Base-by-base conservation (phyloP, 805 yeast species). In the Pichia cabralensis region DNA sequence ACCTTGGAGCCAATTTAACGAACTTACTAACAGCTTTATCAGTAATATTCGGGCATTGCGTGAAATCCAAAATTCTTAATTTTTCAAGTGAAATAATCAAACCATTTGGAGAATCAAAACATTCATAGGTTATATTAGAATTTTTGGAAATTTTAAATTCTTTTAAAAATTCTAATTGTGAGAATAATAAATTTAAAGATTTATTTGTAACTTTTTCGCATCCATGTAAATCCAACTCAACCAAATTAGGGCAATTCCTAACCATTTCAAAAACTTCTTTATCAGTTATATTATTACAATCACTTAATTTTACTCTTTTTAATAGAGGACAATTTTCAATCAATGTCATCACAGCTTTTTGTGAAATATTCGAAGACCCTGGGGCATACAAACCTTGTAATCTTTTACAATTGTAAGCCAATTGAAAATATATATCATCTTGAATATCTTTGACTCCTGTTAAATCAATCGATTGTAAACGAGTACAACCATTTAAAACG, bases 361-460 rank as follows among this genome's bases (percentile, higher is more conserved):
- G 82, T 6, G 80, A 65, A 3, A 89, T 77, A n/a, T 63, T 58
- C 24, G 71, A 72, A 38, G 96, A 86, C 6, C 82, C 83, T 2
- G 95, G 88, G 0, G 92, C 92, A 53, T 86, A 88, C 30, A 88
- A 62, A 1, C 96, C 96, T 59, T 89, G 96, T 29, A 89, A 64
- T 30, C 89, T 62, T 24, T 72, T 69, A 55, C 96, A 88, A 48
- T 73, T 67, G 8, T 52, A 51, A 3, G 95, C 85, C 43, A 89
- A 64, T 6, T 81, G 74, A 20, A 58, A 45, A 39, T 85, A 73
- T 5, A 86, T 74, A 28, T 68, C 74, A 60, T 88, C 96, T n/a
- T 68, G 61, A 20, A 80, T 62, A 41, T 69, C 74, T 28, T 65
- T 66, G 5, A 84, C 80, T 8, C 92, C 92, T 0, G 95, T 79